Percentiles rank a stretch among this genome's conserved stretches.
Conservation (phyloP, 2,329 filamentous ascomycete genomes). For the Daldinia sp. region DNA sequence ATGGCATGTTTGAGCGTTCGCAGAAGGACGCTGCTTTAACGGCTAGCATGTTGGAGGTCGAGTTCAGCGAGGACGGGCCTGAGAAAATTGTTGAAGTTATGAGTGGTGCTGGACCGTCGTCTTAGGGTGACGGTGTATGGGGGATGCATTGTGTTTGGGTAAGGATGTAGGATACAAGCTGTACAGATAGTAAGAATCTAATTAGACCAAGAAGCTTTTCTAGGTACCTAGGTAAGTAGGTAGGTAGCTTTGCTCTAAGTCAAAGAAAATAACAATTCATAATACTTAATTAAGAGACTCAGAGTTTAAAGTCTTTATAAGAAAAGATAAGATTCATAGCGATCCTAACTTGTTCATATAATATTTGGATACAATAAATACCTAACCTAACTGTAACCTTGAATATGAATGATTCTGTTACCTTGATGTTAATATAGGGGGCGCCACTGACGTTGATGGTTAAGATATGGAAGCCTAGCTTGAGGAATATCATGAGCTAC, state of each 20-base stretch:
- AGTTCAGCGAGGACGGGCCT: constrained; percentile 35
- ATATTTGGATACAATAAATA: neutral
- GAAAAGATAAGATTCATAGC: neutral
- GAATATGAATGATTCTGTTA: neutral
- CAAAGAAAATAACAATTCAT: neutral
- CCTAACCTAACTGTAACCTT: neutral
- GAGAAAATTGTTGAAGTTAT: constrained; percentile 41
- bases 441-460: neutral
- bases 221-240: neutral
- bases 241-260: neutral
- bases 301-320: too few relatives aligned
- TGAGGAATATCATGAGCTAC: neutral
- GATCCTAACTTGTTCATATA: neutral
- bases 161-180: neutral
- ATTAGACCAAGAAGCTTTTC: too few relatives aligned
- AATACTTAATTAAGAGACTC: neutral
- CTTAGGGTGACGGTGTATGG: neutral
- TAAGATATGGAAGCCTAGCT: neutral
- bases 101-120: constrained; percentile 14
- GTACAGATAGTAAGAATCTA: neutral
- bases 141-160: neutral
- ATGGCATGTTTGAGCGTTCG: constrained; percentile 45
- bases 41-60: constrained; percentile 33
- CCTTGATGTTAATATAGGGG: neutral
- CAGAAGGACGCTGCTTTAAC: constrained; percentile 38